Evolutionary conservation across 1,139 yeast species (phyloP).

Genomic region (Diutina mesorugosa): DNA sequence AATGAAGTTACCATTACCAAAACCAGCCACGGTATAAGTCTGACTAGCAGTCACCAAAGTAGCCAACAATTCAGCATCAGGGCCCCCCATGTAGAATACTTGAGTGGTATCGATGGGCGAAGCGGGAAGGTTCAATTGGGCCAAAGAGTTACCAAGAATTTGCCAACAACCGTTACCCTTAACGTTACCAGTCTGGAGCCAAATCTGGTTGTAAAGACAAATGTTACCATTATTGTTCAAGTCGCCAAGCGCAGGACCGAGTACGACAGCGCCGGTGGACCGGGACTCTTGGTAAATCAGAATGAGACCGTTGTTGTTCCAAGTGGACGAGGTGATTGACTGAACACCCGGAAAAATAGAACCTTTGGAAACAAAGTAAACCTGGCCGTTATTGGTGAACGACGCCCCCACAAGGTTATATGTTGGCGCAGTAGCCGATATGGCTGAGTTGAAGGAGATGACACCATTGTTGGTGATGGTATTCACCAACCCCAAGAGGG

Average conservation of each 20-base stretch:
- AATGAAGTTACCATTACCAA: constrained; percentile 1
- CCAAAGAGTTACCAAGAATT: background rate
- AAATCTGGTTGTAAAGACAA: background rate
- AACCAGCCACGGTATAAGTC: constrained; percentile 1
- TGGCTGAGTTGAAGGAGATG: background rate
- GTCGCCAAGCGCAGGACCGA: background rate
- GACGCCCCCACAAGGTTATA: background rate
- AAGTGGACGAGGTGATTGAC: background rate
- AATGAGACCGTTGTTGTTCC: background rate
- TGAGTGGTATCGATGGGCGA: constrained; percentile 1
- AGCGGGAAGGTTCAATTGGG: background rate
- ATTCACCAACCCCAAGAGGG: background rate
- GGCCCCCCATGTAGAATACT: background rate
- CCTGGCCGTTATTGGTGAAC: constrained; percentile 1
- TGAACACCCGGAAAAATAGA: background rate
- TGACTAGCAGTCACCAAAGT: background rate
- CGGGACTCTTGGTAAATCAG: background rate
- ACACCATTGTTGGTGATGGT: background rate
- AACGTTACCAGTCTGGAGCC: background rate
- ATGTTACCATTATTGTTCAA: background rate
- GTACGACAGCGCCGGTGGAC: background rate
- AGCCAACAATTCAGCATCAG: background rate
- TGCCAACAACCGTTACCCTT: background rate
- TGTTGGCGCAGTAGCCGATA: background rate
- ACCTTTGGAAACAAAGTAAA: background rate